Conservation (phyloP, 441 rosid genomes). For the Adansonia rubrostipa region DNA sequence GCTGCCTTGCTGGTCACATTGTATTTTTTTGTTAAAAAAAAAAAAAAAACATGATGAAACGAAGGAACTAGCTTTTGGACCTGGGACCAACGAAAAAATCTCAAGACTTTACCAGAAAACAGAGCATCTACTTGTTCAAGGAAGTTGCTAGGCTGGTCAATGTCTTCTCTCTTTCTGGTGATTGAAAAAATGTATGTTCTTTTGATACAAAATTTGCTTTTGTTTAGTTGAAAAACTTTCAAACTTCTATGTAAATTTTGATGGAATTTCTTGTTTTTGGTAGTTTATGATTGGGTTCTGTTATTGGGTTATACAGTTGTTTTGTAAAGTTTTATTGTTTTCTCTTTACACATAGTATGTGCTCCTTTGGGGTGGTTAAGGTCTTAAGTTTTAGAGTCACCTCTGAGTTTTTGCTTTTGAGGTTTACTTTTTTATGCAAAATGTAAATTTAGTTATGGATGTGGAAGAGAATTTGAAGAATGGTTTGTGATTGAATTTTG, state of each 20-base stretch:
- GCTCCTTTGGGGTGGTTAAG: conserved; percentile 18
- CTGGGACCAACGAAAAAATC: neutral
- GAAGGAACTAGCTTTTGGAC: conserved; percentile 38
- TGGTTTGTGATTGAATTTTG: neutral
- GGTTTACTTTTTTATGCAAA: conserved; percentile 13
- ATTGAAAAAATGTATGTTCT: conserved; percentile 9
- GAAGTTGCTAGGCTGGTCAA: conserved; percentile 39
- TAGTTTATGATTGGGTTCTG: conserved; percentile 3
- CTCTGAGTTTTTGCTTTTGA: conserved; percentile 8
- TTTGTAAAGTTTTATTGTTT: neutral
- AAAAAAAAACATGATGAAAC: conserved; percentile 26
- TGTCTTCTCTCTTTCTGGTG: conserved; percentile 13
- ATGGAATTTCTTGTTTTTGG: conserved; percentile 16
- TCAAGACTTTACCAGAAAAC: conserved; percentile 16
- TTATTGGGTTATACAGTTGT: conserved; percentile 1
- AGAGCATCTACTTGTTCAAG: conserved; percentile 31
- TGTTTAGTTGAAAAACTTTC: conserved; percentile 21
- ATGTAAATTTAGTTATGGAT: conserved; percentile 21
- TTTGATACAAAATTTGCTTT: conserved; percentile 25
- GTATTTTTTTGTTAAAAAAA: too few species aligned
- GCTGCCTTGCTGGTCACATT: conserved; percentile 33
- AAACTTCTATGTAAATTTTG: conserved; percentile 26
- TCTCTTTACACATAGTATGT: neutral
- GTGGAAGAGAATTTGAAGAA: neutral
- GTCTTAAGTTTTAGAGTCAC: conserved; percentile 22